Base-by-base conservation (phyloP, 805 yeast species). In the Phaffomyces thermotolerans region DNA sequence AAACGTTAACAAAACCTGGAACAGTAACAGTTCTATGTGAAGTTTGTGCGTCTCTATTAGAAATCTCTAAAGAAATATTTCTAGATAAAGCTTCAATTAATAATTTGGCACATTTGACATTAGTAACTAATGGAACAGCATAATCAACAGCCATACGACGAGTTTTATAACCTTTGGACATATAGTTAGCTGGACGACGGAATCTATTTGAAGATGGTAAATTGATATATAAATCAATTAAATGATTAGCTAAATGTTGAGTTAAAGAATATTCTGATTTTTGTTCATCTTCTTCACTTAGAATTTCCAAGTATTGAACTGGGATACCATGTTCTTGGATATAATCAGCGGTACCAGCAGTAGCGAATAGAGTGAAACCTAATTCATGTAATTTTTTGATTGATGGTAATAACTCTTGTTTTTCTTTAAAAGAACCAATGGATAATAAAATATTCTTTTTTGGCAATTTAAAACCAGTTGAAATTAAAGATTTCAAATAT, bases 141-240 rank as follows among this genome's bases (percentile, higher is more conserved):
- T 86, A 95, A 69, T 93, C 99, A 53, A 93, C 97, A 54, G 99
- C 99, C 98, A 93, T 86, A 75, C 99, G 93, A 76, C 99, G 95
- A 37, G 98, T 87, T 67, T 79, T 81, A 76, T 93, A 93, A 65
- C 99, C 99, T 71, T 86, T 89, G 25, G 96, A 87, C 75, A 93
- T 88, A 70, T 93, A 93, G 49, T 91, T 84, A 44, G 99, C 97
- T 49, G 99, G 99, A 69, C 99, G 87, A 66, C 99, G 85, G 81
- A 87, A 93, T 64, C 96, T 78, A 76, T 93, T 93, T 39, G 95
- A 74, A 49, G 98, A 90, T 49, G 99, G 99, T 72, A 93, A 73
- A 72, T 93, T 93, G 70, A 93, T 83, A 76, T 93, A 93, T 62
- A 93, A 71, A 63, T 93, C 99, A 65, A 93, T 93, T 77, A 88